Evolutionary conservation across 352 stramenopile genomes (phyloP).

Genomic region (Achlya hypogyna): DNA sequence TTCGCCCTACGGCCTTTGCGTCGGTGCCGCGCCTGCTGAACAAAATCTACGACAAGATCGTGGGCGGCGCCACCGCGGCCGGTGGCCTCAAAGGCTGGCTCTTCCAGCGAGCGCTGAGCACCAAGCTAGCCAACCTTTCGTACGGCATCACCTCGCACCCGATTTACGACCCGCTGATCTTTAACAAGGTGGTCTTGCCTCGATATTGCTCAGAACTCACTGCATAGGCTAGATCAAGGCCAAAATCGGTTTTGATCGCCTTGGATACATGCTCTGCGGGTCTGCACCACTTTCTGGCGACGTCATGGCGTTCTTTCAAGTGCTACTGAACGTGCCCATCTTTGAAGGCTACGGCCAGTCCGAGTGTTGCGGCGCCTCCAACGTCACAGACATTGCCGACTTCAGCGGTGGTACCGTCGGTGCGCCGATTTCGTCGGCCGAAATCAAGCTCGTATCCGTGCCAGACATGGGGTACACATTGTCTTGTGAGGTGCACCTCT

Average conservation of each 20-base stretch:
- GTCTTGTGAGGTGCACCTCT: background rate
- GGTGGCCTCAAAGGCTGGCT: conserved; percentile 54
- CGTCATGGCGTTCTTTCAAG: conserved; percentile 92
- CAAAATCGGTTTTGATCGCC: conserved; percentile 60
- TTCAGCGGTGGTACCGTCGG: conserved; percentile 84
- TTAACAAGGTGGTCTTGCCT: conserved; percentile 77
- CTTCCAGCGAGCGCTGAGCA: conserved; percentile 46
- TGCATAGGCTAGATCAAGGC: conserved; percentile 46
- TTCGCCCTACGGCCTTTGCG: conserved; percentile 89
- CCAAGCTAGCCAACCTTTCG: conserved; percentile 44
- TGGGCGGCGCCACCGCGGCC: conserved; percentile 44
- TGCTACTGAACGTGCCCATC: conserved; percentile 85
- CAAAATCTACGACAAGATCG: conserved; percentile 95
- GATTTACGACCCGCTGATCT: conserved; percentile 94
- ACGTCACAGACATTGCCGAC: conserved; percentile 29
- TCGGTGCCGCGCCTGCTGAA: conserved; percentile 95
- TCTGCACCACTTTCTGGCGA: conserved; percentile 87
- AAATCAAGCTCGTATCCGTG: conserved; percentile 91
- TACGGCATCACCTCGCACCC: conserved; percentile 47
- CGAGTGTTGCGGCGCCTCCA: conserved; percentile 51
- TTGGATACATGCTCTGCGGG: conserved; percentile 86
- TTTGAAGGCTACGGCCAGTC: conserved; percentile 94
- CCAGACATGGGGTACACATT: conserved; percentile 93
- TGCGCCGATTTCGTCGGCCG: conserved; percentile 58
- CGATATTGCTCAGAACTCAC: background rate